Conservation (phyloP, 2,329 filamentous ascomycete genomes). For the Verticillium dahliae region DNA sequence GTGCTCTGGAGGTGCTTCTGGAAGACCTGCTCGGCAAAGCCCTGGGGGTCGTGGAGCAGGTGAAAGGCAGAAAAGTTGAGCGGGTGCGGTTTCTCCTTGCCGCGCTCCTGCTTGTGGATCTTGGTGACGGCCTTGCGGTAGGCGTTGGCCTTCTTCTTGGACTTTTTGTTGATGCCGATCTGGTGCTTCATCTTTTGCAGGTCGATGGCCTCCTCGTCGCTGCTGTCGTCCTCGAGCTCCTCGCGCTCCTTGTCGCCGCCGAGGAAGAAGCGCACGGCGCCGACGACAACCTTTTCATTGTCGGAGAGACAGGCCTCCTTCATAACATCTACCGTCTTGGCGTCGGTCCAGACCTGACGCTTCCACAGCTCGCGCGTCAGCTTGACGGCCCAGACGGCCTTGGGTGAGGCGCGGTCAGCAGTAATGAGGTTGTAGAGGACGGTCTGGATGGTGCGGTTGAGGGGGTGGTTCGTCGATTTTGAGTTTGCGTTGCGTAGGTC, state of each 20-base stretch:
- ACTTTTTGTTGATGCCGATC: constrained; percentile 92
- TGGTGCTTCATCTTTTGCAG: constrained; percentile 79
- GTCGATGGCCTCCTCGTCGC: constrained; percentile 73
- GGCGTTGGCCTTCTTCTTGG: constrained; percentile 74
- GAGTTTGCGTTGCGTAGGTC: constrained; percentile 84
- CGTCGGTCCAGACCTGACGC: constrained; percentile 90
- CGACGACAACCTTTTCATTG: constrained; percentile 86
- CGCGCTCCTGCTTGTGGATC: constrained; percentile 75
- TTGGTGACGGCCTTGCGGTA: constrained; percentile 77
- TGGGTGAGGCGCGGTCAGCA: constrained; percentile 75
- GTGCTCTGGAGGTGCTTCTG: constrained; percentile 83
- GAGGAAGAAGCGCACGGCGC: constrained; percentile 88
- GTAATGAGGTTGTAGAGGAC: constrained; percentile 88
- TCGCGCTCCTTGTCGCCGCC: constrained; percentile 95
- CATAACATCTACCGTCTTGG: constrained; percentile 96
- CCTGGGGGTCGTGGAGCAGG: constrained; percentile 87
- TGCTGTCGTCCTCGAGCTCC: constrained; percentile 83
- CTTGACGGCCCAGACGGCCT: constrained; percentile 93
- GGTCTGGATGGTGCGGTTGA: constrained; percentile 90
- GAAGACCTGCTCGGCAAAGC: constrained; percentile 86
- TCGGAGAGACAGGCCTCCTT: constrained; percentile 84
- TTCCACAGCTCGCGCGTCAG: constrained; percentile 95
- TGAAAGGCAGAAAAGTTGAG: constrained; percentile 97
- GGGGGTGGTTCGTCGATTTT: constrained; percentile 81
- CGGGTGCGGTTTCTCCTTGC: constrained; percentile 79